Base-by-base conservation (phyloP, 179 eudicot species). In the Silene vulgaris region DNA sequence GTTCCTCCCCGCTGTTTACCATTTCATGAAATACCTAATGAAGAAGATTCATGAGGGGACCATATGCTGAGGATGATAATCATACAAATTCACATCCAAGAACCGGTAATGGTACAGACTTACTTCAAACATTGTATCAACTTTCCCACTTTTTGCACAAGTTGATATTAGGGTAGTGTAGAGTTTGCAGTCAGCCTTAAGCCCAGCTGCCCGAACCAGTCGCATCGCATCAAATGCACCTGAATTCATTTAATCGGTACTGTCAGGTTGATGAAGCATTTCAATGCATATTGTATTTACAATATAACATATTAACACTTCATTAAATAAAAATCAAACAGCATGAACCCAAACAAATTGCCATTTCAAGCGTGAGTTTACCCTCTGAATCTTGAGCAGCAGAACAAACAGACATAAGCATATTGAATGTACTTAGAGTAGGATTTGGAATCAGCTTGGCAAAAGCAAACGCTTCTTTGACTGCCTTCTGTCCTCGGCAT, bases 401-500 rank as follows among this genome's bases (percentile, higher is more conserved):
- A 61, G 99, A 85, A 74, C 99, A 95, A 40, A 95, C 97, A 50
- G 97, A 90, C 96, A 93, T 86, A 72, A 95, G 90, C 99, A 95
- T 92, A 75, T 95, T 95, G 85, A 95, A 95, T 73, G 99, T 95
- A 80, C 99, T 95, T 37, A 90, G 77, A 16, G 97, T 89, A 78
- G 97, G 97, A 80, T 89, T 87, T 77, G 85, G 87, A 72, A 95
- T 95, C 81, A 95, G 88, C 87, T 81, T 88, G 73, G 80, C 82
- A 79, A 95, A 95, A 72, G 86, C 87, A 62, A 95, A 89, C 71
- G 99, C 97, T 85, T 89, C 97, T 78, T 88, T 82, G 32, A 90
- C 93, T 70, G 93, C 91, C 89, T 89, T 95, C 80, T 90, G 86
- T 76, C 78, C 81, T 90, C 90, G 91, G 76, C 99, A 95, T 63